Evolutionary conservation across 1,284 basidiomycete species (phyloP), one percentile per base, ranked within the genome.

Genomic region (Cronartium quercuum): DNA sequence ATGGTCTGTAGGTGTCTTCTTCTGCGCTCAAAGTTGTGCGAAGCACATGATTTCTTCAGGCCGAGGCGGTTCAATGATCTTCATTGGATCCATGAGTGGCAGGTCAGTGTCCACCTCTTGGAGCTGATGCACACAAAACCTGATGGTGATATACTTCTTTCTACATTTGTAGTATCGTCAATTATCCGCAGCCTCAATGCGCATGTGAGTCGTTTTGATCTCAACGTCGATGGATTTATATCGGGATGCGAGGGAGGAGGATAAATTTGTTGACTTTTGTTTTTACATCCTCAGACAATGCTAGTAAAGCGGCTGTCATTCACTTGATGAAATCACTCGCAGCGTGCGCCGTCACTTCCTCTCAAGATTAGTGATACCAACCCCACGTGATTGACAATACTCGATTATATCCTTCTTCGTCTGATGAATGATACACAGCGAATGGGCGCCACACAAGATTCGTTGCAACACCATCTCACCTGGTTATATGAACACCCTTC

Each of bases 1-100:
- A 7, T 55, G 51, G 18, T 55, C 15, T 37, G 21, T 42, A 73
- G 69, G 69, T 24, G 42, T 55, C n/a, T 73, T 73, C 37, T 73
- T 73, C 62, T 73, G 69, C 37, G 69, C 69, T 13, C 69, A 73
- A 58, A 73, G 69, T 38, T 65, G 62, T 65, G 69, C 69, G 9
- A 73, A 73, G 69, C 69, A 73, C 37, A 73, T 73, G 69, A 73
- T 73, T 15, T 55, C 61, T 6, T 73, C 69, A n/a, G 69, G 69
- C 10, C 61, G 69, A 29, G 69, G 69, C 3, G 69, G 69, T 35
- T 73, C 69, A n/a, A 73, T 73, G 44, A 73, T 73, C 34, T 73
- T 73, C 18, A 73, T 73, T 42, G 69, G 69, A 6, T 73, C 69
- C 18, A 73, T 73, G 69, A 73, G 69, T 42, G 69, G 69, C 42